Evolutionary conservation across 2,329 filamentous ascomycete species (phyloP).

Genomic region (Colletotrichum scovillei): DNA sequence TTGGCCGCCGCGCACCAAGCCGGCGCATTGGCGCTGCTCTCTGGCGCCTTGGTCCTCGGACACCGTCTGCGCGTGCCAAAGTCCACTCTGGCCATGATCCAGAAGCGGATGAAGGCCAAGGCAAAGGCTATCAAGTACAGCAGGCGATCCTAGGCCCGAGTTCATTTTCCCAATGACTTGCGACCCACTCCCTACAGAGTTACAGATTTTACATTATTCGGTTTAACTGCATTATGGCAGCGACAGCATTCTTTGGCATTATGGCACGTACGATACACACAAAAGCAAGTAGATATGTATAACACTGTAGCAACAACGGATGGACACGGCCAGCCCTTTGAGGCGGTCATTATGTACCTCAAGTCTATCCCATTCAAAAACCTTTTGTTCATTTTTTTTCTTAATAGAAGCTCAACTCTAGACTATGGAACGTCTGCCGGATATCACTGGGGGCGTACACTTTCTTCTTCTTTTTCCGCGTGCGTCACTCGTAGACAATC

Average conservation of each 20-base stretch:
- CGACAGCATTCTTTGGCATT: slow-evolving; percentile 21
- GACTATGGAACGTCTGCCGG: slow-evolving; percentile 33
- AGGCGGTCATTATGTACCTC: slow-evolving; percentile 7
- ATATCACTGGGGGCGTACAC: slow-evolving; percentile 21
- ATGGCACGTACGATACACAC: slow-evolving; percentile 18
- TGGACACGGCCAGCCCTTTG: slow-evolving; percentile 9
- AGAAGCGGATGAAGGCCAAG: slow-evolving; percentile 54
- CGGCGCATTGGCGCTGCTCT: slow-evolving; percentile 85
- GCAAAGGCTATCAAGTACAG: too few species aligned
- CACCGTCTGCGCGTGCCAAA: slow-evolving; percentile 81
- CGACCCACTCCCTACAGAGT: not conserved
- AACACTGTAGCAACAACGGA: slow-evolving; percentile 28
- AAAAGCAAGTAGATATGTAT: slow-evolving; percentile 29
- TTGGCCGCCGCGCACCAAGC: slow-evolving; percentile 94
- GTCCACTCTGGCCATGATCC: slow-evolving; percentile 69
- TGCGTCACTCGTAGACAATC: slow-evolving; percentile 15
- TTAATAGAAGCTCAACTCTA: slow-evolving; percentile 34
- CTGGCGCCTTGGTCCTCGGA: slow-evolving; percentile 82
- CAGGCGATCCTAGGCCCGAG: too few species aligned
- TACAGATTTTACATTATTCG: not conserved
- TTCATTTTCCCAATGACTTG: too few species aligned
- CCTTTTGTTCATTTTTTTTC: not conserved
- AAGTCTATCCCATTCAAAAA: not conserved
- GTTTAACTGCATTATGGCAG: slow-evolving; percentile 21
- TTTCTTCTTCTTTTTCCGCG: not conserved